Evolutionary conservation across 163 green algal species (phyloP).

Genomic region (Scenedesmus sp.): DNA sequence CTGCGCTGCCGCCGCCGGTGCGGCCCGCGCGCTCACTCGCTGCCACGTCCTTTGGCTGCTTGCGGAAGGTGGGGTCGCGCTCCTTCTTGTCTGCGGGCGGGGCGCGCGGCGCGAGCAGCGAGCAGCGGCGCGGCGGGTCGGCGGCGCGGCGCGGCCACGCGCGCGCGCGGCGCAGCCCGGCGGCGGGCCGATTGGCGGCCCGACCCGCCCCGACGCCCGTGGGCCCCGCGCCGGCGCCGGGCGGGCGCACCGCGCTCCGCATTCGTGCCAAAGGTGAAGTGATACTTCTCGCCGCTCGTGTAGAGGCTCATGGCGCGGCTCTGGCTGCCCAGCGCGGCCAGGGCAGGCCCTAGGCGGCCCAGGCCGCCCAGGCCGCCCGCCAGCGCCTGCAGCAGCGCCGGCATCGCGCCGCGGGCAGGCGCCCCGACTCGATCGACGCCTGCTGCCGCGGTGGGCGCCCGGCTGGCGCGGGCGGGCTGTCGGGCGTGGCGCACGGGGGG

Average conservation of each 20-base stretch:
- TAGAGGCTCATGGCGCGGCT: slow-evolving; percentile 9
- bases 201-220: no score
- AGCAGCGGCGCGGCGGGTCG: no score
- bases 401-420: slow-evolving; percentile 4
- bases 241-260: slow-evolving; percentile 27
- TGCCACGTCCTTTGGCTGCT: slow-evolving; percentile 62
- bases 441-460: no score
- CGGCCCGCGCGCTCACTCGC: slow-evolving; percentile 22
- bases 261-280: slow-evolving; percentile 26
- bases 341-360: no score
- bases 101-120: not conserved
- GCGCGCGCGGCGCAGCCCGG: no score
- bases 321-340: slow-evolving; percentile 13
- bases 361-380: not conserved
- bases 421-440: no score
- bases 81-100: slow-evolving; percentile 48
- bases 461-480: no score
- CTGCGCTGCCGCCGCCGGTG: not conserved
- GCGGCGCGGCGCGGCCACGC: no score
- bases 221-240: not conserved
- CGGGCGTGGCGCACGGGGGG: no score
- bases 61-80: slow-evolving; percentile 65
- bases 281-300: slow-evolving; percentile 15
- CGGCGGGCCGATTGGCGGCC: no score
- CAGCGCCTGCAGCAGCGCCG: slow-evolving; percentile 18